Evolutionary conservation across 2,329 filamentous ascomycete genomes (phyloP), one percentile per base, ranked within the genome.

Genomic region (Cercospora nicotianae): DNA sequence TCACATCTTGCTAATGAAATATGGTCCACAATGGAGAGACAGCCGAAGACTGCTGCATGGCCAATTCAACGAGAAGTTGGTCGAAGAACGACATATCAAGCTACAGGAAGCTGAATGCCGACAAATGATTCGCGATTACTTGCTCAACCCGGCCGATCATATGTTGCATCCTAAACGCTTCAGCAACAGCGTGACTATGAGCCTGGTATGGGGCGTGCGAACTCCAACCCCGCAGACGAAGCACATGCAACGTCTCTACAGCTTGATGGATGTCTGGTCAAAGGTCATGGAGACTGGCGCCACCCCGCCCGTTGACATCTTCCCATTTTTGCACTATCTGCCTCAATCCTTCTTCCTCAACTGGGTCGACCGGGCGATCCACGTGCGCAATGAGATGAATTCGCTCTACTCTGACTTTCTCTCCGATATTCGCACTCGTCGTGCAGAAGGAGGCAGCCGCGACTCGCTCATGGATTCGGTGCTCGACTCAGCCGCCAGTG

Each of bases 131-230:
- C 72, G 76, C 9, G 84, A 86, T 69, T 82, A 82, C 68, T 66
- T 82, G 16, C 57, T 76, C 0, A 65, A 74, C 0, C 83, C 83
- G 0, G 76, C 80, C 28, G 67, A 82, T n/a, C 78, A 81, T 57
- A 84, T 85, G 82, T 65, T 77, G 31, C 83, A 85, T 70, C 80
- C 83, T 0, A 82, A 82, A 69, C 76, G 85, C 2, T 84, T 80
- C 67, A 83, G 79, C 60, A 86, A 86, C 69, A 84, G 82, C 67
- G 80, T 85, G 63, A 83, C 77, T 28, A 84, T 81, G 76, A 79
- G 76, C 48, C 71, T 83, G n/a, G 64, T 65, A 4, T 60, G 63
- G 63, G 75, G 74, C 8, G 62, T 74, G 3, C 59, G 79, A 72
- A 75, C 74, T 5, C 74, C 74, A 7, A 70, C 53, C n/a, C 69